Base-by-base conservation (phyloP, 768 basidiomycete species). In the Suillus spraguei region DNA sequence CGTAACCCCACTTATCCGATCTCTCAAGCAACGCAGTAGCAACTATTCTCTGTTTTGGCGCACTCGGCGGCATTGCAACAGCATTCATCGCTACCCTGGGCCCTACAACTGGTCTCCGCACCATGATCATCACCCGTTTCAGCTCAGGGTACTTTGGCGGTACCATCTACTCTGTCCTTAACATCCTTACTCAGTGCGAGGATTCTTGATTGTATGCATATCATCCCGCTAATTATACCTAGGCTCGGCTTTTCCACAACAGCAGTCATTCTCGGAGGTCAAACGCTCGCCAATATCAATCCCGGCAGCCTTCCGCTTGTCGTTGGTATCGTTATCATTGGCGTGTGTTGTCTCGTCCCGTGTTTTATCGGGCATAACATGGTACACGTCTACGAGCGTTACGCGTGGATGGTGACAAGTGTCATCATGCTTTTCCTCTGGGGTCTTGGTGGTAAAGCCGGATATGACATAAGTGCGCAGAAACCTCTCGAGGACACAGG, bases 1-100 rank as follows among this genome's bases (percentile, higher is more conserved):
- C 5, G 16, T 17, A 24, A 20, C 38, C 38, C 20, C 17, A 5
- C 17, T 58, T 20, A 58, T 28, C 28, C 28, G 28, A 28, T 28
- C 42, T 13, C 33, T 56, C 8, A 55, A 83, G 82, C 10, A 79
- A 83, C 55, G 73, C 79, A 10, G 70, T 82, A 42, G 82, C 80
- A 1, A 78, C 77, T 3, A 84, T 79, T 22, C 60, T 83, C 28
- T 77, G 78, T 67, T 85, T 85, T 63, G 76, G 76, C 39, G 79
- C 80, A n/a, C 71, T 84, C 22, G 83, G 81, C 4, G 74, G 74
- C 6, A 62, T 76, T 5, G 72, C 74, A 14, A 79, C 81, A 0
- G 81, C 83, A 3, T 84, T 85, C 66, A 82, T 86, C 38, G 82
- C 85, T 17, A 84, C 79, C 7, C 73, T 87, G 5, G 85, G 85